Base-by-base conservation (phyloP, 371 early-diverging fungal genomes). In the Nosema muscidifuracis region DNA sequence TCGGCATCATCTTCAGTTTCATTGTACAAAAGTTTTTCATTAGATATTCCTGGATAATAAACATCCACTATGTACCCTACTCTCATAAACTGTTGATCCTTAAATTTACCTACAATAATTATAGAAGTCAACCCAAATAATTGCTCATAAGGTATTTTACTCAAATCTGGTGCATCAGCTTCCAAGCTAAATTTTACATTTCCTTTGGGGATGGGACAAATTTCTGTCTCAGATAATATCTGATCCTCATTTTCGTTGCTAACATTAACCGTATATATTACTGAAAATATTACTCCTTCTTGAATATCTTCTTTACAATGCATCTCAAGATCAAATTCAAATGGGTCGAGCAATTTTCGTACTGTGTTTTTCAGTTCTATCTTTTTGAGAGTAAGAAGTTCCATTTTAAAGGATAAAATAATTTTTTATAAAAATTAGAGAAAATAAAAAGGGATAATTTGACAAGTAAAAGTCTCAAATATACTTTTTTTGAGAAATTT, bases 51-150 rank as follows among this genome's bases (percentile, higher is more conserved):
- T 26, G 80, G 83, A 72, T 83, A 83, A 28, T 66, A 51, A 16
- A 83, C 76, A 44, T 78, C 67, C 2, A 83, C 79, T 66, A 83
- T 61, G 68, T 77, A 80, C 24, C 79, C 83, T 20, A 79, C 60
- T 44, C 80, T 65, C n/a, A 75, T 30, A 74, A 83, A 83, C 53
- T 77, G 62, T 22, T 73, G 44, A 16, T 51, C 75, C 16, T 76
- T 67, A 36, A 53, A 71, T 31, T 64, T 79, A 26, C 65, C 71
- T 42, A 62, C 43, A 31, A 80, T 42, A 34, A 83, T 50, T 16
- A 83, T 56, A 9, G 79, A 74, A 2, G 77, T 75, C 9, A 80
- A n/a, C 0, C 81, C 81, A 74, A 80, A 73, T 26, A 83, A 56
- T 1, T 75, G 44, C 40, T 78, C 67, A 16, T 65, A 20, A 10